phyloP scores from a whole-genome alignment of 2,329 filamentous ascomycete genomes.

The Trichoderma arundinaceum region DNA sequence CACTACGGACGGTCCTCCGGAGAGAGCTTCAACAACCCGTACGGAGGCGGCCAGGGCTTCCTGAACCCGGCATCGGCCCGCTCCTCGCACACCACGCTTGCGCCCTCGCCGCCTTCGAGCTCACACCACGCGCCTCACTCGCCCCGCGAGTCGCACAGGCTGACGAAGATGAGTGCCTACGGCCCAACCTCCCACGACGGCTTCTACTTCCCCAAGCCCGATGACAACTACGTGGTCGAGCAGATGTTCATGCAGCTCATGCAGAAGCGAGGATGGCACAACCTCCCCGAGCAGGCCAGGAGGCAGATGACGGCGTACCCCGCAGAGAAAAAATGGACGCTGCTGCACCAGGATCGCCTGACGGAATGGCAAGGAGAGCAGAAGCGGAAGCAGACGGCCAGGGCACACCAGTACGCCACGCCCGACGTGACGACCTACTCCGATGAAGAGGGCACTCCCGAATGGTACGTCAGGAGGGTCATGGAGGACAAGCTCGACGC shows the following conservation, averaged over 20 bases:
- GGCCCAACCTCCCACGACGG: conserved; percentile 51
- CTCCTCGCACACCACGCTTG: conserved; percentile 52
- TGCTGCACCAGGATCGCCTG: conserved; percentile 92
- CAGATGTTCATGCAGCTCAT: conserved; percentile 92
- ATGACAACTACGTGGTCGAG: conserved; percentile 83
- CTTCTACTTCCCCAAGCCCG: conserved; percentile 72
- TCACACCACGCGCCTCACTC: conserved; percentile 52
- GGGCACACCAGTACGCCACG: conserved; percentile 72
- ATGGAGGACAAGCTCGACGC: conserved; percentile 94
- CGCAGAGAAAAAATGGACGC: conserved; percentile 93
- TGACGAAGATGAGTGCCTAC: conserved; percentile 57
- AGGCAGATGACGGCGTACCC: conserved; percentile 97
- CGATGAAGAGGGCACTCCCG: conserved; percentile 93
- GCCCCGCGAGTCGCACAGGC: conserved; percentile 61
- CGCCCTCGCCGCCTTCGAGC: conserved; percentile 34
- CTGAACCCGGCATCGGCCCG: conserved; percentile 36
- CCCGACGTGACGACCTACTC: conserved; percentile 75
- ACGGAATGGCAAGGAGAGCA: conserved; percentile 95
- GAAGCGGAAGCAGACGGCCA: conserved; percentile 78
- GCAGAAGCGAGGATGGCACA: conserved; percentile 98
- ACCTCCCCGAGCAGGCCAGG: conserved; percentile 90
- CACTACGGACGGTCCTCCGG: conserved; percentile 56
- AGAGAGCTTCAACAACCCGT: conserved; percentile 55
- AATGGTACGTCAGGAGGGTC: conserved; percentile 97
- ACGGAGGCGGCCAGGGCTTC: conserved; percentile 51